Evolutionary conservation across 805 yeast species (phyloP).

Genomic region (Lachancea sp.): DNA sequence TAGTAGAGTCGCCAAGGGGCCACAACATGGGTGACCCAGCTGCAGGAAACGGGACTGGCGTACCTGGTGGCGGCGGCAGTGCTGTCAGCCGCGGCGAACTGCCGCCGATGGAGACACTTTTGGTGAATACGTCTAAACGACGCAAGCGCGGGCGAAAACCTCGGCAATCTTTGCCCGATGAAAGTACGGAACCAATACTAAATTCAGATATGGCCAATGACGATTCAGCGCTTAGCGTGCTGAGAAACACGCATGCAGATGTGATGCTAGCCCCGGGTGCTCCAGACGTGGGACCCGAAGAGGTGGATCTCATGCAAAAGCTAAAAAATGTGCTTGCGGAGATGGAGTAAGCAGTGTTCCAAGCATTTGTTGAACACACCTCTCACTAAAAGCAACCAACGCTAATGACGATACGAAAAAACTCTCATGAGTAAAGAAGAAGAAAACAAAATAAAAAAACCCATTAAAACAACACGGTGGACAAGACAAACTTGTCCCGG

Average conservation of each 20-base stretch:
- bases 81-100: conserved; percentile 3
- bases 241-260: conserved; percentile 9
- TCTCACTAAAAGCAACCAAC: no score
- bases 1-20: conserved; percentile 2
- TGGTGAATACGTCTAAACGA: conserved; percentile 17
- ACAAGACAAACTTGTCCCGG: not conserved
- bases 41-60: not conserved
- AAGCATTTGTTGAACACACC: no score
- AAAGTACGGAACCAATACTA: not conserved
- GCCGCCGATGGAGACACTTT: conserved; percentile 15
- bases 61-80: not conserved
- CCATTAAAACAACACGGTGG: no score
- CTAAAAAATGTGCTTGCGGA: conserved; percentile 22
- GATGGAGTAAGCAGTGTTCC: conserved; percentile 13
- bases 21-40: not conserved
- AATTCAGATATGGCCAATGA: not conserved
- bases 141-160: conserved; percentile 12
- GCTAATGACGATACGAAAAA: not conserved
- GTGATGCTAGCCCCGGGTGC: conserved; percentile 11
- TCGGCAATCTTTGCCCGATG: conserved; percentile 1
- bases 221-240: conserved; percentile 4
- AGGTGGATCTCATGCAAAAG: conserved; percentile 20
- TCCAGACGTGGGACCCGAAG: conserved; percentile 17
- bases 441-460: no score
- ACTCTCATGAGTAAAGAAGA: no score